Base-by-base conservation (phyloP, 2,329 filamentous ascomycete genomes). In the Aspergillus fischeri region DNA sequence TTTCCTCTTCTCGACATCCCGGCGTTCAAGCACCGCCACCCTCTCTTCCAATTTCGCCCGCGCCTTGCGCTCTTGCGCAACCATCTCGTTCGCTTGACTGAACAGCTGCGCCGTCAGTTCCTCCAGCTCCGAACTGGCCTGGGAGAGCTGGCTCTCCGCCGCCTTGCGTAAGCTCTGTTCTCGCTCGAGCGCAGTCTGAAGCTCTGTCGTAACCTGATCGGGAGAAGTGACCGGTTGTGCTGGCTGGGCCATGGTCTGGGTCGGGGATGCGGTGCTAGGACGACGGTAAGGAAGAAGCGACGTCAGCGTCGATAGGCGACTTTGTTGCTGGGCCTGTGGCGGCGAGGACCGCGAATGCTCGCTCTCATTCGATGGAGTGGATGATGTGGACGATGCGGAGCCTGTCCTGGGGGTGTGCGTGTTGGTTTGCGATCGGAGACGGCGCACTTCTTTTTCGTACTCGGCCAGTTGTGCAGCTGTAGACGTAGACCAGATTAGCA, bases 51-150 rank as follows among this genome's bases (percentile, higher is more conserved):
- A 65, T 58, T 76, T 83, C 17, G 80, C 82, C 54, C 83, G 75
- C 42, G 83, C 83, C 67, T 80, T 82, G 27, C 85, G 77, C 73
- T 87, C 85, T 54, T 78, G 74, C 3, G 84, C 84, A 8, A 87
- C 85, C 84, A 87, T 86, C 70, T 87, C 84, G 58, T 87, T 87
- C 32, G 85, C 85, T 66, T 86, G 82, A 53, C 81, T 81, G 68
- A 87, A 87, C 8, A 87, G 69, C 56, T 80, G 79, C 32, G 80
- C 81, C 11, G 81, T 85, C 58, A 87, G 70, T 54, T 87, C 85
- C 63, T 87, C 85, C 29, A 87, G 77, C 69, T 87, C 85, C 1
- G 72, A 76, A 59, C 80, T 82, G 17, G 84, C 79, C 52, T 80
- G 78, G 38, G 78, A 77, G 2, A 83, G 74, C 59, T 81, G 80